Conservation (phyloP, 225 moss, liverwort and hornwort species). For the Straminergon stramineum region DNA sequence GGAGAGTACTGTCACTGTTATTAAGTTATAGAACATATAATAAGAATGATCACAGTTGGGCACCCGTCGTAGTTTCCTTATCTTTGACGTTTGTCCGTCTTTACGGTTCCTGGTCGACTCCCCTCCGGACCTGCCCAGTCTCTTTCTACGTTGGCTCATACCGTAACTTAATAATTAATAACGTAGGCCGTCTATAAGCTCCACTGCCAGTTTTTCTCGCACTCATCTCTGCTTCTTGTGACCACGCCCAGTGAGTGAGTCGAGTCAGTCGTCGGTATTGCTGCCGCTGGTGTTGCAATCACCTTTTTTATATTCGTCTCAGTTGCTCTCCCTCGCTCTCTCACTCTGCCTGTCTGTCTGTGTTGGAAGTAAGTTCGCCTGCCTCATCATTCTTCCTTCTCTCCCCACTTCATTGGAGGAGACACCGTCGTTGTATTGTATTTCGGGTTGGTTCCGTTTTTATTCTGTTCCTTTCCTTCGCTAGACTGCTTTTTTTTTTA, state of each 20-base stretch:
- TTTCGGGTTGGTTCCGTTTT: not conserved
- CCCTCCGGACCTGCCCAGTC: not conserved
- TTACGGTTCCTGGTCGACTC: not conserved
- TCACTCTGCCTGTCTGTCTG: not conserved
- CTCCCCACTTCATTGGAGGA: not conserved
- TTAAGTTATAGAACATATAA: not conserved
- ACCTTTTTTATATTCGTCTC: not conserved
- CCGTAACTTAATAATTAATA: not conserved
- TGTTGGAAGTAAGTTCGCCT: not conserved
- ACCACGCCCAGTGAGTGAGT: not conserved
- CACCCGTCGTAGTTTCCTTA: not conserved
- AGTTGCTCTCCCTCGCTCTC: not conserved
- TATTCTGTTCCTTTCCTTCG: not conserved
- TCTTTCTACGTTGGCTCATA: not conserved
- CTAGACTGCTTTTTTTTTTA: not conserved
- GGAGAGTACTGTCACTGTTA: not conserved
- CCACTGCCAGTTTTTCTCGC: too few relatives aligned
- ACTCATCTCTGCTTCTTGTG: too few relatives aligned
- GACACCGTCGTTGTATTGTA: not conserved
- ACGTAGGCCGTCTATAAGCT: not conserved
- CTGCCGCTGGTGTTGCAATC: not conserved
- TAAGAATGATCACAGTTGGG: not conserved
- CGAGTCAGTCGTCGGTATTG: not conserved
- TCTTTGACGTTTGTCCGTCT: not conserved
- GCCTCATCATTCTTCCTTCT: not conserved